These are phyloP conservation scores for Rhizophagus clarus DNA, from an alignment of 192 early-diverging fungal species.

Conservation along the genomic window DNA sequence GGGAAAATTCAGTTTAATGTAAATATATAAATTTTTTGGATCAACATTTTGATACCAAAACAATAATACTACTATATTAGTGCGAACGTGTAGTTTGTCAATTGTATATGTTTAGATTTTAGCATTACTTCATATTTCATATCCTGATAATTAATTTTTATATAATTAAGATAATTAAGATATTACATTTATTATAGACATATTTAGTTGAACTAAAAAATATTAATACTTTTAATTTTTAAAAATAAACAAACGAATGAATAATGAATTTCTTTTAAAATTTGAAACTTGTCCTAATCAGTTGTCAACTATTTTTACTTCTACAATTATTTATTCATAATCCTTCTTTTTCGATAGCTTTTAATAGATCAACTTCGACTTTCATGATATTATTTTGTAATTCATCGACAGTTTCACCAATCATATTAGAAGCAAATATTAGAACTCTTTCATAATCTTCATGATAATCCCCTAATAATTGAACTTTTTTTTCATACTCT, in stretches of 20 bases:
- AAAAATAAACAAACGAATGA: not conserved
- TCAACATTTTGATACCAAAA: too few species aligned
- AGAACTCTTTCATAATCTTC: conserved; percentile 12
- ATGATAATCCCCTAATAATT: conserved; percentile 4
- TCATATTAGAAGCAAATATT: not conserved
- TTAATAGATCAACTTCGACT: conserved; percentile 3
- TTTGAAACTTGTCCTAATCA: too few species aligned
- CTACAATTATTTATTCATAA: not conserved
- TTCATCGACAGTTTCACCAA: not conserved
- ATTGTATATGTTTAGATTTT: too few species aligned
- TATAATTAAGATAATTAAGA: not conserved
- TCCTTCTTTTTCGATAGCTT: not conserved
- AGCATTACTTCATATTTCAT: too few species aligned
- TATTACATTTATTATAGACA: too few species aligned
- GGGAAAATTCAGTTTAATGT: not conserved
- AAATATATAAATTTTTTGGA: not conserved
- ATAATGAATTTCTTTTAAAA: not conserved
- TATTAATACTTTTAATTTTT: too few species aligned
- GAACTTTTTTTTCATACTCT: not conserved
- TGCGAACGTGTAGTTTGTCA: too few species aligned
- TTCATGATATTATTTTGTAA: not conserved
- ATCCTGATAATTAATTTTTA: not conserved
- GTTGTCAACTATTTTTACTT: too few species aligned
- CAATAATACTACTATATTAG: too few species aligned
- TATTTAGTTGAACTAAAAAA: too few species aligned